Conservation (phyloP, 768 basidiomycete genomes). For the Fomitopsis serialis region DNA sequence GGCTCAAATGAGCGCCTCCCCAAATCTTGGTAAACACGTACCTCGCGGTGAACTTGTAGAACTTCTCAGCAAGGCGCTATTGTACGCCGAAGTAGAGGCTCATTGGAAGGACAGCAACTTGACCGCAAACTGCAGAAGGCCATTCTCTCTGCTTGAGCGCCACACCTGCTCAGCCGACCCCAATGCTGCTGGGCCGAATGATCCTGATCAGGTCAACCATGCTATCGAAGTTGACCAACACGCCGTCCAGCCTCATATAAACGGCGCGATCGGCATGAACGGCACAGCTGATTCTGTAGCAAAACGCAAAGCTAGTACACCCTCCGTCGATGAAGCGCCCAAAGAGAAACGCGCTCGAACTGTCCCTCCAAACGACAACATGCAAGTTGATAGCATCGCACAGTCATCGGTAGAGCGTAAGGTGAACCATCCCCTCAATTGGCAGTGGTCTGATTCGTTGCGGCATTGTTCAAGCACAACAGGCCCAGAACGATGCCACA, state of each 20-base stretch:
- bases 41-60: slow-evolving; percentile 80
- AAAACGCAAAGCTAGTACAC: slow-evolving; percentile 20
- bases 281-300: background rate
- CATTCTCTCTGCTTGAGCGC: slow-evolving; percentile 70
- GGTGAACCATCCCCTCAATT: background rate
- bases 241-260: background rate
- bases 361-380: slow-evolving; percentile 9
- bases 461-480: background rate
- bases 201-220: background rate
- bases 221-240: background rate
- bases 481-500: slow-evolving; percentile 3
- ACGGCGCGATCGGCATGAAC: background rate
- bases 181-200: slow-evolving; percentile 16
- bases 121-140: slow-evolving; percentile 58
- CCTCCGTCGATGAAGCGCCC: slow-evolving; percentile 28
- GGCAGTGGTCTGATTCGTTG: background rate
- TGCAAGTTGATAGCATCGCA: slow-evolving; percentile 31
- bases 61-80: slow-evolving; percentile 71
- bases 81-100: slow-evolving; percentile 79
- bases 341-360: slow-evolving; percentile 61
- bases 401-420: slow-evolving; percentile 25
- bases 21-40: slow-evolving; percentile 66
- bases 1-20: slow-evolving; percentile 62
- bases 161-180: slow-evolving; percentile 64
- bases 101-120: slow-evolving; percentile 69